Evolutionary conservation across 148 eudicot genomes (phyloP), one percentile per base, ranked within the genome.

Genomic region (Fagopyrum tataricum): DNA sequence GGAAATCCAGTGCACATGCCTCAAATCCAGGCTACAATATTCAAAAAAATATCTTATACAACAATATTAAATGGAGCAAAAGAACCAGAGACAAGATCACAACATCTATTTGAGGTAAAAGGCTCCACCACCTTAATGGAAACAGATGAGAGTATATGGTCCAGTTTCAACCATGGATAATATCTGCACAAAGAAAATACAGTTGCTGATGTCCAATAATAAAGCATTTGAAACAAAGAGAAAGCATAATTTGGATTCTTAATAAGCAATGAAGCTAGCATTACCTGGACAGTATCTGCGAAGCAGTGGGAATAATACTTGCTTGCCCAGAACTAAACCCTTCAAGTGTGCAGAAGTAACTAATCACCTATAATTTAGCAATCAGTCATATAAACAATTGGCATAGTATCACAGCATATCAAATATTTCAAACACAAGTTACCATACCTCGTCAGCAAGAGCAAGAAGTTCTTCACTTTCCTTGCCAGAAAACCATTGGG

Each of bases 21-120:
- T 85, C 96, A 72, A 81, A 91, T 73, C 96, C 99, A 73, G 97
- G 89, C 99, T 95, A 84, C 84, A 90, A 69, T 42, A 39, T 64
- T 64, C 37, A 76, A 64, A 14, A 24, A 55, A 7, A 41, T 41
- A 39, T 9, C 12, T 26, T 24, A 48, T 17, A 10, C 17, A 59
- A 55, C 43, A 8, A 79, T 46, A 21, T 10, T 40, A 59, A 41
- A 70, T 59, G 5, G 44, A 59, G n/a, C 41, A 49, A 23, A 10
- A 10, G 21, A 62, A 15, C 59, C 74, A 72, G n/a, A 46, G 67
- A 71, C 31, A 44, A 15, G 23, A 61, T 53, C 51, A 72, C 12
- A 24, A 40, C 18, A 64, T 42, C 44, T 39, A 64, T 14, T 15
- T 64, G 4, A 8, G 13, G 3, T 31, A 37, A 64, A 64, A 31